A percentile compares a stretch with the other conserved stretches of the same genome.
phyloP scores from a whole-genome alignment of 1,284 basidiomycete genomes.

The Phylloboletellus chloephorus region DNA sequence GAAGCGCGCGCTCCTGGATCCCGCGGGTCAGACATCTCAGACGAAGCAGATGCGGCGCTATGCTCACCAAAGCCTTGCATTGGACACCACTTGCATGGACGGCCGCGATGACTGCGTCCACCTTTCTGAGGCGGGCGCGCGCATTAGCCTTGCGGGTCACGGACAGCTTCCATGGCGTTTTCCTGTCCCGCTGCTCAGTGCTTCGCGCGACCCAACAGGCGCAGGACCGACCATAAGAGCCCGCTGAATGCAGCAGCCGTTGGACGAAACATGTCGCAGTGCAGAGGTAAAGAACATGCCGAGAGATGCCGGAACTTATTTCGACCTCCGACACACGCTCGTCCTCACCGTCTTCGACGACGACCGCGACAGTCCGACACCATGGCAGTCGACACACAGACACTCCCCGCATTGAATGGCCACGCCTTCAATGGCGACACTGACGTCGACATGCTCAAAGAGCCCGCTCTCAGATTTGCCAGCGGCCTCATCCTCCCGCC shows the following conservation, averaged over 20 bases:
- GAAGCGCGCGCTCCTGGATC: constrained; percentile 57
- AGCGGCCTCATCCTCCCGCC: constrained; percentile 88
- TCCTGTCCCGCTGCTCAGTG: constrained; percentile 52
- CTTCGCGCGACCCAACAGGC: background rate
- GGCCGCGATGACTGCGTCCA: constrained; percentile 90
- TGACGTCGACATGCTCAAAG: constrained; percentile 39
- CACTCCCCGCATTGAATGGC: constrained; percentile 34
- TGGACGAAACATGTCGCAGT: constrained; percentile 61
- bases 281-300: constrained; percentile 12
- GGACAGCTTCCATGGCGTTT: constrained; percentile 91
- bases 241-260: constrained; percentile 63
- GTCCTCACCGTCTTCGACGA: constrained; percentile 13
- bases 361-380: constrained; percentile 27
- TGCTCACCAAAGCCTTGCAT: constrained; percentile 67
- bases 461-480: constrained; percentile 53
- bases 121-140: constrained; percentile 82
- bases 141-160: constrained; percentile 88
- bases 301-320: constrained; percentile 22
- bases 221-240: constrained; percentile 63
- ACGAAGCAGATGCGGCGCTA: background rate
- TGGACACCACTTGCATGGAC: constrained; percentile 78
- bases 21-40: constrained; percentile 1
- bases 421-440: constrained; percentile 36
- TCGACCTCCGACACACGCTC: constrained; percentile 23
- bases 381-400: constrained; percentile 41